phyloP scores from a whole-genome alignment of 768 basidiomycete genomes.

The Rhodocollybia butyracea region DNA sequence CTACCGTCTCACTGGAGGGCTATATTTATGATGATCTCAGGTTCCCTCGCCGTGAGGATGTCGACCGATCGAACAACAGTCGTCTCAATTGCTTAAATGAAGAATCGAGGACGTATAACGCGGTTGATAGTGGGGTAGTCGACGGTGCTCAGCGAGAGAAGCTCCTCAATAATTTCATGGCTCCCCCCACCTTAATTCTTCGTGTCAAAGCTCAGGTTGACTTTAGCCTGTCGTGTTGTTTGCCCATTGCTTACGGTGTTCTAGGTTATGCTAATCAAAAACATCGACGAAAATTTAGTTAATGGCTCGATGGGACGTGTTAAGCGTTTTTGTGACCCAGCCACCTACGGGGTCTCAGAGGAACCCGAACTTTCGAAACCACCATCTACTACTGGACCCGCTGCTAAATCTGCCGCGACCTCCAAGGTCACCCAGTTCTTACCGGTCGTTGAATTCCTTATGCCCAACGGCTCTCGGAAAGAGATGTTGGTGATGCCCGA shows the following conservation, averaged over 20 bases:
- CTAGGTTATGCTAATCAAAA: conserved; percentile 94
- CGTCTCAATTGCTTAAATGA: conserved; percentile 64
- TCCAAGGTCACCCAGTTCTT: conserved; percentile 19
- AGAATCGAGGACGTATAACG: conserved; percentile 44
- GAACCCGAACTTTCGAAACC: conserved; percentile 26
- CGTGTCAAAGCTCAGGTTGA: conserved; percentile 74
- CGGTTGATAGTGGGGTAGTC: conserved; percentile 64
- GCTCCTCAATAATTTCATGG: conserved; percentile 90
- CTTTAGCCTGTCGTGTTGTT: not conserved
- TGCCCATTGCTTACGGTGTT: conserved; percentile 23
- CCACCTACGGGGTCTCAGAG: conserved; percentile 34
- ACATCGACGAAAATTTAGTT: conserved; percentile 84
- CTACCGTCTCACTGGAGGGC: not conserved
- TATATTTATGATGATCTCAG: conserved; percentile 34
- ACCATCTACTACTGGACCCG: not conserved
- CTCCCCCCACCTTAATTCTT: conserved; percentile 63
- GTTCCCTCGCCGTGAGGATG: conserved; percentile 90
- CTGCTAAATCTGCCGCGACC: conserved; percentile 9
- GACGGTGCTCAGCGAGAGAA: conserved; percentile 64
- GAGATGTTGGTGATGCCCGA: conserved; percentile 65
- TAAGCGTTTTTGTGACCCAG: conserved; percentile 63
- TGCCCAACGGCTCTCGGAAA: conserved; percentile 52
- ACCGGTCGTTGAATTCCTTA: conserved; percentile 77
- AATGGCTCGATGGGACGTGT: conserved; percentile 94
- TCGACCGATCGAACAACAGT: conserved; percentile 75